Evolutionary conservation across 1,284 basidiomycete species (phyloP).

Genomic region (Psilocybe mexicana): DNA sequence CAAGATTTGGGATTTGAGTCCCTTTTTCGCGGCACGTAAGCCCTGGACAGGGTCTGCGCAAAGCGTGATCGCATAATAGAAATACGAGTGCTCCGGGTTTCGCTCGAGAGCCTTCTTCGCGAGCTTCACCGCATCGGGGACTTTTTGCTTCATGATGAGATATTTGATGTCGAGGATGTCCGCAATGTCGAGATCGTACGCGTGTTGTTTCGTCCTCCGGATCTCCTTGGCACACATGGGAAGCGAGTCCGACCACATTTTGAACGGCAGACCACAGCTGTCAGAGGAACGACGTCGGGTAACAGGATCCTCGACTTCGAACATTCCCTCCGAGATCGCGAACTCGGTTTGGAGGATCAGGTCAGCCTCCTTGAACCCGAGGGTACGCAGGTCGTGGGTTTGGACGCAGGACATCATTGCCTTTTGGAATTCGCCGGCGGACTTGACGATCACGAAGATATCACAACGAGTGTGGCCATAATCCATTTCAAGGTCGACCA

Average conservation of each 20-base stretch:
- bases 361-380: conserved; percentile 49
- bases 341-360: conserved; percentile 59
- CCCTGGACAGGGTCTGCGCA: conserved; percentile 37
- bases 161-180: conserved; percentile 65
- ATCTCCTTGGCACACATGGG: conserved; percentile 56
- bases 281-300: conserved; percentile 41
- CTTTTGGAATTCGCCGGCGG: conserved; percentile 44
- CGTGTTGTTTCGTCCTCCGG: conserved; percentile 37
- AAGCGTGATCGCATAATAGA: conserved; percentile 55
- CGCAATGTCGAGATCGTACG: conserved; percentile 45
- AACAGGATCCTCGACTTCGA: conserved; percentile 42
- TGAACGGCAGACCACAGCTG: conserved; percentile 58
- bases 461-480: conserved; percentile 53
- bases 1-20: conserved; percentile 49
- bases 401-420: conserved; percentile 51
- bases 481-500: conserved; percentile 45
- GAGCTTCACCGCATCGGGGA: conserved; percentile 43
- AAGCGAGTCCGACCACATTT: conserved; percentile 53
- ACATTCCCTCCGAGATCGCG: conserved; percentile 55
- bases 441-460: conserved; percentile 40
- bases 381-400: conserved; percentile 48
- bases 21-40: conserved; percentile 51
- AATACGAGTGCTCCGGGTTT: conserved; percentile 56
- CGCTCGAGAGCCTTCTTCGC: conserved; percentile 48
- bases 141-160: conserved; percentile 44